These are phyloP conservation scores for Blastocladiella britannica DNA, from an alignment of 192 early-diverging fungal species.

Conservation along the genomic window DNA sequence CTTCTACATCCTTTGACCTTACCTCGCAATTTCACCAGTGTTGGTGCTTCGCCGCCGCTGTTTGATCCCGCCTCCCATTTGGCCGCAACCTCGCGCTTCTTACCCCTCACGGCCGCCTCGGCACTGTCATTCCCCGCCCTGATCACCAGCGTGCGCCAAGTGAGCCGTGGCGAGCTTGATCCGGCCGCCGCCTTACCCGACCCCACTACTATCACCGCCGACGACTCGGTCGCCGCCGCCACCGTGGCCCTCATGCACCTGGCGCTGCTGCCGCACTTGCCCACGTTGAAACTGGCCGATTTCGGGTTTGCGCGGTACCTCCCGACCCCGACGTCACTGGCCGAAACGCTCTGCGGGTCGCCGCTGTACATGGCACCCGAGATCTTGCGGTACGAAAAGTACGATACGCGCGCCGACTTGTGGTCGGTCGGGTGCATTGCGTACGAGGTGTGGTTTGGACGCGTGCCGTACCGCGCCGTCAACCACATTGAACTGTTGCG, in stretches of 20 bases:
- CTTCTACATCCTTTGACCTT: constrained; percentile 4
- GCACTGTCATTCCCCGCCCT: too few relatives aligned
- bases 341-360: constrained; percentile 88
- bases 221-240: constrained; percentile 2
- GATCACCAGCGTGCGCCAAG: too few relatives aligned
- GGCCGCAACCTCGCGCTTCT: too few relatives aligned
- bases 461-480: constrained; percentile 73
- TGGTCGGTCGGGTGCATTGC: constrained; percentile 91
- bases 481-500: constrained; percentile 84
- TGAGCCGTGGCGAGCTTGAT: too few relatives aligned
- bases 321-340: constrained; percentile 49
- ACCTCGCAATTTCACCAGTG: not conserved
- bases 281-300: constrained; percentile 80
- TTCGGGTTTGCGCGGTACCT: constrained; percentile 93
- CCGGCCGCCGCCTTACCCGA: too few relatives aligned
- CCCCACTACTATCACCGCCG: constrained; percentile 1
- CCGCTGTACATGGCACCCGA: constrained; percentile 91
- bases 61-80: too few relatives aligned
- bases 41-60: not conserved
- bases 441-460: constrained; percentile 82
- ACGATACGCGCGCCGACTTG: constrained; percentile 84
- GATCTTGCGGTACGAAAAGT: constrained; percentile 71
- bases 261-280: constrained; percentile 46
- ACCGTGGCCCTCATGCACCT: constrained; percentile 37
- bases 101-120: too few relatives aligned